Evolutionary conservation across 306 rosid species (phyloP).

Genomic region (Mucuna pruriens): DNA sequence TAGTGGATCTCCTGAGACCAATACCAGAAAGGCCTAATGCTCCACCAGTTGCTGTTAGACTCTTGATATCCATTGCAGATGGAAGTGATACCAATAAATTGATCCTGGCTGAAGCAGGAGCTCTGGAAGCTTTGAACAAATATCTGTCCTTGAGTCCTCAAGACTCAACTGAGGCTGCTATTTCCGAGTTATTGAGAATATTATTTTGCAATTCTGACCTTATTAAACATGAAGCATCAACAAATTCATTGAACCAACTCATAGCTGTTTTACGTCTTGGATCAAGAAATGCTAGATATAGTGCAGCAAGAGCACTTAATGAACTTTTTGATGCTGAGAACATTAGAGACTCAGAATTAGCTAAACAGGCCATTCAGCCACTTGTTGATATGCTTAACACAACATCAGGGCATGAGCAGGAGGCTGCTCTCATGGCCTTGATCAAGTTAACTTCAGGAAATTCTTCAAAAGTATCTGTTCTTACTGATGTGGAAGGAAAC

Average conservation of each 20-base stretch:
- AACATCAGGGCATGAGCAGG: constrained; percentile 84
- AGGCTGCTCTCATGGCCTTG: constrained; percentile 83
- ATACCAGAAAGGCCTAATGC: constrained; percentile 94
- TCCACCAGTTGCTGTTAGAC: constrained; percentile 88
- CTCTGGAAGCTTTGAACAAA: constrained; percentile 89
- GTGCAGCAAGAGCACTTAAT: constrained; percentile 87
- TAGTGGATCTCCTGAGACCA: constrained; percentile 96
- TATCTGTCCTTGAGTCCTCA: constrained; percentile 99
- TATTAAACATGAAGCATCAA: constrained; percentile 78
- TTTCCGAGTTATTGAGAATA: constrained; percentile 84
- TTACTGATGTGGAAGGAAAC: constrained; percentile 82
- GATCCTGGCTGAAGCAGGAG: constrained; percentile 95
- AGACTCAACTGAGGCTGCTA: constrained; percentile 84
- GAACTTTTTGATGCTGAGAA: constrained; percentile 76
- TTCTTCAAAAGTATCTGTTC: constrained; percentile 62
- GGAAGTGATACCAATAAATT: constrained; percentile 87
- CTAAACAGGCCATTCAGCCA: constrained; percentile 86
- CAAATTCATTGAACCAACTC: constrained; percentile 86
- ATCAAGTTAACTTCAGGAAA: constrained; percentile 77
- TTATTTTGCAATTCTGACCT: constrained; percentile 85
- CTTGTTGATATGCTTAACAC: constrained; percentile 92
- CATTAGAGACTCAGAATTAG: constrained; percentile 80
- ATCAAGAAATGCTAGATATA: constrained; percentile 92
- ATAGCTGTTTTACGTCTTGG: constrained; percentile 96
- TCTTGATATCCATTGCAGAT: constrained; percentile 84